Evolutionary conservation across 1,139 yeast species (phyloP).

Genomic region (Geotrichum klebahnii): DNA sequence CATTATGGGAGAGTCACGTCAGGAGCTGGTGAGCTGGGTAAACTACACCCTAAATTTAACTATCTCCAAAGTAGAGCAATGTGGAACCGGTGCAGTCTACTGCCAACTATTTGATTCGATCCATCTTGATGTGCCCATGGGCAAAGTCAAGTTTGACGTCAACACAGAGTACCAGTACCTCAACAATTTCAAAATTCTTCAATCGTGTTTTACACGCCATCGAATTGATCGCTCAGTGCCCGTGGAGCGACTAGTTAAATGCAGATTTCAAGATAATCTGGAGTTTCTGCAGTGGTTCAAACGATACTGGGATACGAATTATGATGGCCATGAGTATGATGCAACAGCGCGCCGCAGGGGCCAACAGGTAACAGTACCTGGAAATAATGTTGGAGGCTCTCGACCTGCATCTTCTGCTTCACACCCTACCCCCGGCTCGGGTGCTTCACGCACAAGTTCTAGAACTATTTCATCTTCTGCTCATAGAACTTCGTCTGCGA

Average conservation of each 20-base stretch:
- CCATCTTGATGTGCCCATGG: slow-evolving; percentile 75
- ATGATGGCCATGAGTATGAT: slow-evolving; percentile 62
- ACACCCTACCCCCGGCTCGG: slow-evolving; percentile 3
- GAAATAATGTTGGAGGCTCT: slow-evolving; percentile 1
- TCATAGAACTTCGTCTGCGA: slow-evolving; percentile 10
- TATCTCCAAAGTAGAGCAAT: slow-evolving; percentile 78
- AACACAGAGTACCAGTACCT: slow-evolving; percentile 73
- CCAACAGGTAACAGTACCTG: slow-evolving; percentile 18
- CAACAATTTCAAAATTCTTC: slow-evolving; percentile 79
- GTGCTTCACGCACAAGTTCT: slow-evolving; percentile 10
- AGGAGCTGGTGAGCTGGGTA: slow-evolving; percentile 81
- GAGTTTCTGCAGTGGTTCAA: slow-evolving; percentile 93
- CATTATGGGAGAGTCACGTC: slow-evolving; percentile 65
- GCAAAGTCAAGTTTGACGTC: slow-evolving; percentile 65
- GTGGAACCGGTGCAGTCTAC: slow-evolving; percentile 93
- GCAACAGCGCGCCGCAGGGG: slow-evolving; percentile 54
- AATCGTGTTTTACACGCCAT: slow-evolving; percentile 68
- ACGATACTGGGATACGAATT: slow-evolving; percentile 72
- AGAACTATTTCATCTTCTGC: slow-evolving; percentile 13
- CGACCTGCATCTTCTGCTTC: slow-evolving; percentile 8
- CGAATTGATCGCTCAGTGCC: slow-evolving; percentile 70
- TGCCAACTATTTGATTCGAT: slow-evolving; percentile 89
- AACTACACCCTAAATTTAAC: slow-evolving; percentile 63
- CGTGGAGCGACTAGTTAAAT: slow-evolving; percentile 76
- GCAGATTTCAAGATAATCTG: slow-evolving; percentile 87